Evolutionary conservation across 345 rosid species (phyloP).

Genomic region (Dimocarpus longan): DNA sequence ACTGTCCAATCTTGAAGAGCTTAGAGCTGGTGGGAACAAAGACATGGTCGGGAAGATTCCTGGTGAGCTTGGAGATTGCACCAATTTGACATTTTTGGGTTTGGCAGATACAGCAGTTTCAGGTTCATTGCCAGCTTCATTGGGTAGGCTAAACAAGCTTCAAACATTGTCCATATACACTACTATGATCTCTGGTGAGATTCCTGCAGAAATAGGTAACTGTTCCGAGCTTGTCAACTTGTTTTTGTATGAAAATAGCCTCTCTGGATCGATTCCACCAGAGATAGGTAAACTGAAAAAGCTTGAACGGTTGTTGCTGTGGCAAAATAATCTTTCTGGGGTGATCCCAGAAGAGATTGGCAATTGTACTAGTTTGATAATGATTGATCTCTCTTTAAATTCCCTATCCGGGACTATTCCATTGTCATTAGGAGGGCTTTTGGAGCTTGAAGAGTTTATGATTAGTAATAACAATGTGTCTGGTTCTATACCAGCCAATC

Average conservation of each 20-base stretch:
- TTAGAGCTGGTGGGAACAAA: conserved; percentile 86
- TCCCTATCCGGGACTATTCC: conserved; percentile 83
- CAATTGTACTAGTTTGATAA: conserved; percentile 65
- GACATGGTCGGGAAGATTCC: conserved; percentile 76
- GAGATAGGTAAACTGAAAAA: conserved; percentile 71
- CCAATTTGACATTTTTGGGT: conserved; percentile 74
- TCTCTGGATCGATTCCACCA: conserved; percentile 78
- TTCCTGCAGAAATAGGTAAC: conserved; percentile 80
- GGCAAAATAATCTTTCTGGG: conserved; percentile 84
- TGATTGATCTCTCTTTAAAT: conserved; percentile 81
- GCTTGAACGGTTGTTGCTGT: conserved; percentile 68
- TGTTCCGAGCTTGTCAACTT: conserved; percentile 82
- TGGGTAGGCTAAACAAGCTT: conserved; percentile 73
- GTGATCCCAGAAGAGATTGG: conserved; percentile 85
- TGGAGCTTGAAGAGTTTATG: conserved; percentile 76
- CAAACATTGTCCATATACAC: conserved; percentile 73
- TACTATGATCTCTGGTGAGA: conserved; percentile 80
- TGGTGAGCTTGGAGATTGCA: conserved; percentile 70
- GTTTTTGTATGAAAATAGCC: conserved; percentile 77
- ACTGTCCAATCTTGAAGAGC: conserved; percentile 57
- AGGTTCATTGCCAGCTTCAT: conserved; percentile 67
- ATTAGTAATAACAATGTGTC: conserved; percentile 86
- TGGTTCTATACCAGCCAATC: conserved; percentile 72
- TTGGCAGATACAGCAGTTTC: conserved; percentile 76
- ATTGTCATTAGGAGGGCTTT: conserved; percentile 56